A percentile compares a stretch with the other conserved stretches of the same genome.
These are phyloP conservation scores for Fusarium hostae DNA, from an alignment of 2,329 filamentous ascomycete genomes.

Conservation along the genomic window DNA sequence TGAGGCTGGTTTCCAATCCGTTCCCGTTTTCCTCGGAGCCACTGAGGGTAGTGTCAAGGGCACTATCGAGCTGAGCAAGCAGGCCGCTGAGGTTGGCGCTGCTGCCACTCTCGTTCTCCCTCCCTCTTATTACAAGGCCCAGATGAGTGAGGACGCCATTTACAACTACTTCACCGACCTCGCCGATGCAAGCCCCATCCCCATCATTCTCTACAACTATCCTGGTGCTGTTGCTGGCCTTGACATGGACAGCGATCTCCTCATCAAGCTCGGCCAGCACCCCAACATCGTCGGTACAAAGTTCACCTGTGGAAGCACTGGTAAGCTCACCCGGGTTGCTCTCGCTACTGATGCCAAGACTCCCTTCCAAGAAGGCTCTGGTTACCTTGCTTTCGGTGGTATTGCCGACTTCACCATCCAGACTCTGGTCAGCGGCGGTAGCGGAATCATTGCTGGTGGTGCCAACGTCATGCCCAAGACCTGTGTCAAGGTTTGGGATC, in stretches of 20 bases:
- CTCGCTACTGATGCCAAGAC: slow-evolving; percentile 77
- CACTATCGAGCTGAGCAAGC: slow-evolving; percentile 78
- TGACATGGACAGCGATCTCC: slow-evolving; percentile 88
- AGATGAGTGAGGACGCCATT: slow-evolving; percentile 79
- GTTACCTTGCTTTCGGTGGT: slow-evolving; percentile 88
- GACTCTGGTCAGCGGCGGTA: slow-evolving; percentile 81
- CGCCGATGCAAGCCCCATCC: slow-evolving; percentile 78
- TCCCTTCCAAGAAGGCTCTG: slow-evolving; percentile 66
- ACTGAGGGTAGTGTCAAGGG: slow-evolving; percentile 84
- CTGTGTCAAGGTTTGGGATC: slow-evolving; percentile 81
- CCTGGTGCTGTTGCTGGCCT: slow-evolving; percentile 87
- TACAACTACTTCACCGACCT: slow-evolving; percentile 79
- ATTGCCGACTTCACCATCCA: slow-evolving; percentile 90
- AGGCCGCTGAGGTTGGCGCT: slow-evolving; percentile 74
- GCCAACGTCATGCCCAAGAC: slow-evolving; percentile 88
- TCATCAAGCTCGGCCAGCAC: slow-evolving; percentile 82
- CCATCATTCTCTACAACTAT: slow-evolving; percentile 91
- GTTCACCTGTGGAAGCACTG: slow-evolving; percentile 91
- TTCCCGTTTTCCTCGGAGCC: slow-evolving; percentile 85
- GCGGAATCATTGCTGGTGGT: slow-evolving; percentile 85
- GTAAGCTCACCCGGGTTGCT: slow-evolving; percentile 87
- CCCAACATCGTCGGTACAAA: slow-evolving; percentile 89
- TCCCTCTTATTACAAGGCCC: slow-evolving; percentile 83
- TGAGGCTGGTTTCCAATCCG: slow-evolving; percentile 77
- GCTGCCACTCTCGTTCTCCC: slow-evolving; percentile 85